A percentile compares a stretch with the other conserved stretches of the same genome.
These are phyloP conservation scores for Yarrowia sp. DNA, from an alignment of 805 yeast species.

Conservation along the genomic window DNA sequence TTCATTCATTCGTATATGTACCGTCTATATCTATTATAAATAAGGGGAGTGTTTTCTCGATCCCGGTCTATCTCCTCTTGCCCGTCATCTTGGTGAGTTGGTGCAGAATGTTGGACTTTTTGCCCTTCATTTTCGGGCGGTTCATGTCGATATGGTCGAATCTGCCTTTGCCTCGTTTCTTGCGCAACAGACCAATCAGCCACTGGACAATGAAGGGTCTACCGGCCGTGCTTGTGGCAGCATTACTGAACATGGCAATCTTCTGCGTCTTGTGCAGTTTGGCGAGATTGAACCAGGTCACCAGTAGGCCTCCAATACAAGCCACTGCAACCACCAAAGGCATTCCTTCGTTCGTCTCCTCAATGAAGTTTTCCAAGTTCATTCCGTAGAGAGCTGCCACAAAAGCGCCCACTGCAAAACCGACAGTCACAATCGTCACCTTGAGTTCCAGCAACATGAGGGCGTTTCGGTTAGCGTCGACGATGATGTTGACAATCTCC, in stretches of 20 bases:
- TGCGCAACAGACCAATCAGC: neutral
- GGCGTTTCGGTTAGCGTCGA: conserved; percentile 93
- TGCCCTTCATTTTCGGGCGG: conserved; percentile 25
- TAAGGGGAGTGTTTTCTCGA: conserved; percentile 5
- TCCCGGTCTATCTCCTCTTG: neutral
- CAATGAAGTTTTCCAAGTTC: conserved; percentile 93
- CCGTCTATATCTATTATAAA: conserved; percentile 22
- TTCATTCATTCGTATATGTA: neutral
- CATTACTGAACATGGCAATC: conserved; percentile 62
- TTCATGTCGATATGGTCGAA: conserved; percentile 18
- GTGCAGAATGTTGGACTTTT: conserved; percentile 27
- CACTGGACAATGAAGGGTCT: conserved; percentile 9
- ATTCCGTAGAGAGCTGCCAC: conserved; percentile 91
- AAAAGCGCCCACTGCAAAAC: conserved; percentile 81
- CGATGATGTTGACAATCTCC: conserved; percentile 89
- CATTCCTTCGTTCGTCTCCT: conserved; percentile 76
- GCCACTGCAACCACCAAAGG: conserved; percentile 57
- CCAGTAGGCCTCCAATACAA: conserved; percentile 53
- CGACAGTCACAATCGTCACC: conserved; percentile 81
- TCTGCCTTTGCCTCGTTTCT: neutral
- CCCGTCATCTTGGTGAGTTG: conserved; percentile 33
- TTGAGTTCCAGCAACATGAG: conserved; percentile 85
- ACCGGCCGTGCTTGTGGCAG: neutral
- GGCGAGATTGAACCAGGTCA: conserved; percentile 63
- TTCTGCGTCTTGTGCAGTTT: conserved; percentile 71